Evolutionary conservation across 371 early-diverging fungal genomes (phyloP), one percentile per base, ranked within the genome.

Genomic region (Mortierella sp.): DNA sequence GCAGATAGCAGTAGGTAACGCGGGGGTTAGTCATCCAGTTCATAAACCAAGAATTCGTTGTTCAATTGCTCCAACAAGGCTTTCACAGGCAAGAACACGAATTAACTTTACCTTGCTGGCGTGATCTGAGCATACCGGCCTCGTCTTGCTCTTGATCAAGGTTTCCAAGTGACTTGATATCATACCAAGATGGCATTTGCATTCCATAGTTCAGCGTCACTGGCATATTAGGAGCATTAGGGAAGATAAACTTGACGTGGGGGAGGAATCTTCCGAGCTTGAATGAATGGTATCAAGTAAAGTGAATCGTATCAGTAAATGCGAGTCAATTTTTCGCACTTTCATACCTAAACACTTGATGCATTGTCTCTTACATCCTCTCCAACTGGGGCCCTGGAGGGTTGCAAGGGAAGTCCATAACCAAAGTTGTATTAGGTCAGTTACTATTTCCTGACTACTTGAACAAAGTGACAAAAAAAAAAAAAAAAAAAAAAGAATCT

Each of bases 181-280:
- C 97, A 84, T 96, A 86, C 88, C 91, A 93, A 61, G 91, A 91
- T 26, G 97, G 97, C 97, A 98, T 97, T 14, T 71, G 68, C 85
- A 92, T 90, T 12, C 97, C 97, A 39, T 80, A 79, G 84, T 98
- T 98, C 66, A 97, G 67, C 12, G 97, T 93, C 43, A 98, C 91
- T 10, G 96, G 95, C 51, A 87, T 88, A 28, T 74, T 62, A 5
- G 97, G 97, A 14, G 97, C 97, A 79, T 96, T 91, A 18, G 97
- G 97, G 57, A 97, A 87, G 61, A 96, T 78, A 86, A 91, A 96
- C 81, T 96, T 96, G 64, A 94, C 91, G 83, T 95, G 90, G 22
- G 94, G 95, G n/a, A 96, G 87, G n/a, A 62, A 35, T 32, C 24
- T 26, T 32, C 62, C 51, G 45, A 80, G 73, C 81, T 80, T 24